phyloP scores from a whole-genome alignment of 768 basidiomycete species.

The Macrolepiota fuliginosa region DNA sequence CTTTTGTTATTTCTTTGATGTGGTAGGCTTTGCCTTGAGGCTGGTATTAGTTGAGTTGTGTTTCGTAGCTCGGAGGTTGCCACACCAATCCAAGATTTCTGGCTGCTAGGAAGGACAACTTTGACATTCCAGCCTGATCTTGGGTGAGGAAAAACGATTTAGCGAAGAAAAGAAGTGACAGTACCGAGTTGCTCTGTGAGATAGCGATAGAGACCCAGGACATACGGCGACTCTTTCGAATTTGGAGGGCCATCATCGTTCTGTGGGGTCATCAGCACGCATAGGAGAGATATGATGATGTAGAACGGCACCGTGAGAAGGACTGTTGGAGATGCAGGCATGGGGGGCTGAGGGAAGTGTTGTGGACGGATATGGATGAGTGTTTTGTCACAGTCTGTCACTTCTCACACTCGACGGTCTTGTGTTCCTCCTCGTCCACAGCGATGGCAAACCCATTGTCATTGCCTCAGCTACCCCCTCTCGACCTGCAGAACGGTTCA shows the following conservation, averaged over 20 bases:
- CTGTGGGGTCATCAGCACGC: slow-evolving; percentile 30
- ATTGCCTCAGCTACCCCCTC: slow-evolving; percentile 22
- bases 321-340: slow-evolving; percentile 26
- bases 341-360: slow-evolving; percentile 6
- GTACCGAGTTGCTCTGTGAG: slow-evolving; percentile 60
- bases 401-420: slow-evolving; percentile 2
- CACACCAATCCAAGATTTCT: slow-evolving; percentile 88
- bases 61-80: slow-evolving; percentile 2
- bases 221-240: slow-evolving; percentile 63
- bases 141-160: slow-evolving; percentile 40
- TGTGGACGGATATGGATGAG: slow-evolving; percentile 12
- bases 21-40: slow-evolving; percentile 74
- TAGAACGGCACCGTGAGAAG: slow-evolving; percentile 36
- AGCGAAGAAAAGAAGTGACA: not conserved
- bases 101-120: slow-evolving; percentile 76
- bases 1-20: slow-evolving; percentile 68
- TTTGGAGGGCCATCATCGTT: slow-evolving; percentile 87
- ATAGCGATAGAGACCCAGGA: slow-evolving; percentile 66
- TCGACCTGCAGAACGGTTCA: slow-evolving; percentile 21
- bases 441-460: slow-evolving; percentile 20
- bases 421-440: not conserved
- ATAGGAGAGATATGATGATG: not conserved
- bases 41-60: not conserved
- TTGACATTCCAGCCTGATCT: slow-evolving; percentile 71
- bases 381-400: slow-evolving; percentile 12